Base-by-base conservation (phyloP, 768 basidiomycete species). In the Floccularia luteovirens region DNA sequence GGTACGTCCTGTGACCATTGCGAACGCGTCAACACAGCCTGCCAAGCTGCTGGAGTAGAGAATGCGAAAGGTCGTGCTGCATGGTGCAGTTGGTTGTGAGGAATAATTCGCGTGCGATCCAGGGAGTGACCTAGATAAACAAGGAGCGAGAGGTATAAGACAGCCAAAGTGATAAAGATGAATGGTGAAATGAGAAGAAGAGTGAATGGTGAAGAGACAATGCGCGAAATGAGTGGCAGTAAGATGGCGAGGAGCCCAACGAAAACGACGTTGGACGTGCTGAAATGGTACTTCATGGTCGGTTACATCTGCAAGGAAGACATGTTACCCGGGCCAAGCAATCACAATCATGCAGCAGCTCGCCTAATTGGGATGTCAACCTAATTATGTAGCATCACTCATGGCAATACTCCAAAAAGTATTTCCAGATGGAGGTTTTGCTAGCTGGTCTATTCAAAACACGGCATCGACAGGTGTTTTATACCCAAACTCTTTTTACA, bases 31-130 rank as follows among this genome's bases (percentile, higher is more conserved):
- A 88, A 68, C 34, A 90, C 85, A 0, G 83, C 90, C 53, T 92
- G 88, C 92, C 92, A 96, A 23, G 91, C 92, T 42, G 92, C 90
- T 19, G 90, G 89, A 2, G 90, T 90, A 3, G 90, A 89, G 66
- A 96, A 94, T 2, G 77, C 74, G 35, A 92, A 70, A 0, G 88
- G 88, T 24, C 78, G 75, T 13, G 88, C 80, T 0, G 82, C 77
- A 42, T 65, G 61, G 7, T 61, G 59, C n/a, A 81, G 63, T 31
- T 59, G 59, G 30, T 67, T 63, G n/a, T 41, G 48, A 8, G 47
- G 43, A 1, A 46, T 48, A 21, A 61, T 52, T 19, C 54, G 48
- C 23, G 54, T 69, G 5, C 66, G 55, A 55, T 88, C 86, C 43
- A 87, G 65, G 37, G 64, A 53, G 59, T 77, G 69, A 22, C 69